Conservation (phyloP, 495 filamentous ascomycete genomes). For the Evernia prunastri region DNA sequence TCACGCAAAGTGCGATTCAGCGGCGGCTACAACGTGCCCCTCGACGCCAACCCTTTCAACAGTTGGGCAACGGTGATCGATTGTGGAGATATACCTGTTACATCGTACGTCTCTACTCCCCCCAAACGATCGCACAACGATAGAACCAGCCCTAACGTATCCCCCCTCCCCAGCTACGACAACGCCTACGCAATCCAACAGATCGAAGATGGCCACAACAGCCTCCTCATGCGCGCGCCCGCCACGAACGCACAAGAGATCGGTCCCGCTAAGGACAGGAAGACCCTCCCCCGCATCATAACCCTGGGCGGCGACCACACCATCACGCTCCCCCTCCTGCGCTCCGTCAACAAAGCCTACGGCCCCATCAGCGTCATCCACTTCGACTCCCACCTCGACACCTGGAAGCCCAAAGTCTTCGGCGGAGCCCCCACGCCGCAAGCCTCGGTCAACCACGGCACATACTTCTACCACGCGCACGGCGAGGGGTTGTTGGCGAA, state of each 20-base stretch:
- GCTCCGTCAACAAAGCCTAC: slow-evolving; percentile 61
- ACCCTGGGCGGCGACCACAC: slow-evolving; percentile 64
- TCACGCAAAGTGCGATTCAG: slow-evolving; percentile 50
- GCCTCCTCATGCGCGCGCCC: slow-evolving; percentile 46
- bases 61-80: slow-evolving; percentile 63
- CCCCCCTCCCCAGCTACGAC: slow-evolving; percentile 43
- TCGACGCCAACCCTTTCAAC: slow-evolving; percentile 55
- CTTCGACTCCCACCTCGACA: slow-evolving; percentile 66
- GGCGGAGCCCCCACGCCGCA: slow-evolving; percentile 55
- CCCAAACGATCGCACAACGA: neutral
- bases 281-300: slow-evolving; percentile 56
- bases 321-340: slow-evolving; percentile 54
- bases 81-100: slow-evolving; percentile 71
- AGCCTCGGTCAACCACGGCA: slow-evolving; percentile 79
- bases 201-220: slow-evolving; percentile 60
- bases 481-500: slow-evolving; percentile 71
- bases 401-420: slow-evolving; percentile 66
- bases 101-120: slow-evolving; percentile 42
- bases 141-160: neutral
- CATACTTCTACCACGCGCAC: slow-evolving; percentile 66
- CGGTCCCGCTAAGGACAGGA: slow-evolving; percentile 49
- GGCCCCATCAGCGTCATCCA: slow-evolving; percentile 64
- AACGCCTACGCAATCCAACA: slow-evolving; percentile 69
- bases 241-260: slow-evolving; percentile 40
- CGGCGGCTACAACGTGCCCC: slow-evolving; percentile 58